phyloP scores from a whole-genome alignment of 2,329 filamentous ascomycete species.

The Scytalidium lignicola region DNA sequence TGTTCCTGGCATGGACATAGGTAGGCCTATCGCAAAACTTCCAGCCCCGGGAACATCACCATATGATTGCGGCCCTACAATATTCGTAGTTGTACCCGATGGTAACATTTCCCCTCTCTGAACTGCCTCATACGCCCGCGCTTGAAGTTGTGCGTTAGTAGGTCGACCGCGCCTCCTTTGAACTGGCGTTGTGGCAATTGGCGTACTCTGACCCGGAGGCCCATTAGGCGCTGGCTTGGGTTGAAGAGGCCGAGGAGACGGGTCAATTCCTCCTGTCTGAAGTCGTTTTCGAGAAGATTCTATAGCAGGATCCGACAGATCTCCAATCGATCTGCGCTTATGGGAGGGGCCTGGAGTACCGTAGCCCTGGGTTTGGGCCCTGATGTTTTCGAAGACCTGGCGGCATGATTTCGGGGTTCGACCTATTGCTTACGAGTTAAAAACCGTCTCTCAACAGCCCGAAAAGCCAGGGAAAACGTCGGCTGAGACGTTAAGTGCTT shows the following conservation, averaged over 20 bases:
- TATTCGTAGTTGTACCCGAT: slow-evolving; percentile 2
- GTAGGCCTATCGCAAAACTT: neutral
- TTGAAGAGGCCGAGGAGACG: slow-evolving; percentile 16
- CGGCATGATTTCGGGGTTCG: slow-evolving; percentile 24
- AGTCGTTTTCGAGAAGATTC: slow-evolving; percentile 17
- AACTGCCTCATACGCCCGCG: slow-evolving; percentile 19
- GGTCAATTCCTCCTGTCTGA: slow-evolving; percentile 17
- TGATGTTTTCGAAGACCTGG: slow-evolving; percentile 19
- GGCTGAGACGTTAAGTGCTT: slow-evolving; percentile 10
- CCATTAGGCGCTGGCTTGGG: slow-evolving; percentile 22
- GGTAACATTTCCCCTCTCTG: slow-evolving; percentile 21
- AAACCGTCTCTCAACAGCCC: no score
- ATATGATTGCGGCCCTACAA: neutral
- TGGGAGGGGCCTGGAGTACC: slow-evolving; percentile 6
- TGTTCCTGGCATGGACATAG: neutral
- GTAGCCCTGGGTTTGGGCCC: slow-evolving; percentile 2
- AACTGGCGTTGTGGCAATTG: slow-evolving; percentile 1
- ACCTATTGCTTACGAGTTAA: slow-evolving; percentile 18
- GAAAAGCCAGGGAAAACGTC: slow-evolving; percentile 4
- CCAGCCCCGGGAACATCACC: neutral
- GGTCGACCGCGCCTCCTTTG: slow-evolving; percentile 26
- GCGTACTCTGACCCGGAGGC: slow-evolving; percentile 1
- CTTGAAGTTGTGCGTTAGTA: slow-evolving; percentile 24
- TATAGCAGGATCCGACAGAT: slow-evolving; percentile 11
- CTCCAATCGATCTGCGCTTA: slow-evolving; percentile 21